Conservation (phyloP, 495 filamentous ascomycete species). For the Alectoria sarmentosa region DNA sequence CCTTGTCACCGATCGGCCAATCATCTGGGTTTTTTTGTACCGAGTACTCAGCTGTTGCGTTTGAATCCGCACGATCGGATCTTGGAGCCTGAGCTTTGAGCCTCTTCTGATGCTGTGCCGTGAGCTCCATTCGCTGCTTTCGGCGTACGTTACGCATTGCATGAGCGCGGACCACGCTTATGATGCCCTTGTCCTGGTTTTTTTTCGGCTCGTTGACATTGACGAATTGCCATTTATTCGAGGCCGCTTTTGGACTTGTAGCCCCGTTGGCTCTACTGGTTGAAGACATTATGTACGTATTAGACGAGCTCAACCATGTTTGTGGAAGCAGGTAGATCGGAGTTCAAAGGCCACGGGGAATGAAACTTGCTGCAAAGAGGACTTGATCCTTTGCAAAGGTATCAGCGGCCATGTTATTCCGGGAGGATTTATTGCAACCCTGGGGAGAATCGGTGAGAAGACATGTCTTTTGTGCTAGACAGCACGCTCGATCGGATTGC, state of each 20-base stretch:
- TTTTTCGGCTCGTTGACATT: slow-evolving; percentile 1
- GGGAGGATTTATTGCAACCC: no score
- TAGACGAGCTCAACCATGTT: not conserved
- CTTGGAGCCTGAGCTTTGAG: no score
- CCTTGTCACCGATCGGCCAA: not conserved
- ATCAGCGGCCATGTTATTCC: no score
- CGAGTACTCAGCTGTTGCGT: not conserved
- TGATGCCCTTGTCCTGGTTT: not conserved
- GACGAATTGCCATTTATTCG: not conserved
- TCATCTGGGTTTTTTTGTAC: not conserved
- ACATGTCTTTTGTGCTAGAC: not conserved
- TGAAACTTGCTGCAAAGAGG: not conserved
- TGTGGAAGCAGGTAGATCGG: not conserved
- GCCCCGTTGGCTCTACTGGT: not conserved
- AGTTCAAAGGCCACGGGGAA: not conserved
- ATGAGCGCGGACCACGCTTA: slow-evolving; percentile 1
- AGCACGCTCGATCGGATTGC: not conserved
- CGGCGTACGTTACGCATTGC: slow-evolving; percentile 7
- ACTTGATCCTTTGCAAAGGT: not conserved
- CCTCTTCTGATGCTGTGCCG: not conserved
- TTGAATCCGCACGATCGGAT: not conserved
- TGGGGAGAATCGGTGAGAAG: not conserved
- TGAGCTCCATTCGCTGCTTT: slow-evolving; percentile 1
- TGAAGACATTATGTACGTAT: not conserved
- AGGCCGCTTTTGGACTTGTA: not conserved